Base-by-base conservation (phyloP, 1,284 basidiomycete species). In the Cryptococcus floricola region DNA sequence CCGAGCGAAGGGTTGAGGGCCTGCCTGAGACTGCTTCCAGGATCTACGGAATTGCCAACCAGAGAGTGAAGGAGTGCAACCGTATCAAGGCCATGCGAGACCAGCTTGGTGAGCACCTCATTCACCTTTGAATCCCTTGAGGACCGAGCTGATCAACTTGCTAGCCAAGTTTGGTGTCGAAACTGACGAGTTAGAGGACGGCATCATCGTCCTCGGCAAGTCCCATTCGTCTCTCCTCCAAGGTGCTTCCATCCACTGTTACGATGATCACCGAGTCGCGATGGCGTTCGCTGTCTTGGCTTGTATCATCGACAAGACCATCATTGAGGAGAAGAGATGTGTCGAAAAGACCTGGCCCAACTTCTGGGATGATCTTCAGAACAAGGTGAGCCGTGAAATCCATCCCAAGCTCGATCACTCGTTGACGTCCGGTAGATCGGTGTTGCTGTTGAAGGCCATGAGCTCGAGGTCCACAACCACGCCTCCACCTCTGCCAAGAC, bases 261-360 rank as follows among this genome's bases (percentile, higher is more conserved):
- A 97, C 71, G 95, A 98, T 74, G 96, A 98, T 65, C 95, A 98
- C 74, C 89, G 95, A 52, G 94, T 99, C 13, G 95, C 94, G 7
- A 98, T 99, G 95, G 92, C 95, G 0, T 97, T 98, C 80, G 87
- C 88, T 57, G 91, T 98, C 19, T 80, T 98, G 18, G 87, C 87
- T 4, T 83, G 86, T 8, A 82, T 90, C 2, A 80, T 93, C 28
- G 79, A 82, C 38, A 85, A 84, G 28, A 91, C 90, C 1, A 80
- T 92, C 58, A 81, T 98, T 39, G 92, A 97, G 71, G 95, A 98
- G 80, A 97, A 96, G 79, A 83, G 95, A 53, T 98, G 95, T 69
- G 95, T 98, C 23, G 95, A 97, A 78, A 99, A 99, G 83, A 98
- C 96, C 0, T 98, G 95, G 95, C 95, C 96, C 2, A 93, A 94